Percentiles rank a stretch among this genome's conserved stretches.
Evolutionary conservation across 1,284 basidiomycete species (phyloP).

Genomic region (Apiotrichum sp.): DNA sequence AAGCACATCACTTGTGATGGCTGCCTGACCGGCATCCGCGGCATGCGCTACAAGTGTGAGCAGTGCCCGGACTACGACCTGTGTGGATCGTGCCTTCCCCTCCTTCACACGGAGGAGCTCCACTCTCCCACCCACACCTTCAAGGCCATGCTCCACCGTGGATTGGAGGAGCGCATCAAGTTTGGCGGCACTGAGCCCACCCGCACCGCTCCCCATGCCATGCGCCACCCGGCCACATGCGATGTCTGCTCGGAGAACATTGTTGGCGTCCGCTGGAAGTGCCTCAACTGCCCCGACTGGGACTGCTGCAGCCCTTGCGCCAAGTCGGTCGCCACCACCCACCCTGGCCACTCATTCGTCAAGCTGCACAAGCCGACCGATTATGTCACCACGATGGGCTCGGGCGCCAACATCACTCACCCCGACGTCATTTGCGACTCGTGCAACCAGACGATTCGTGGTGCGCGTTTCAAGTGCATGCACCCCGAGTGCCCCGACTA

Average conservation of each 20-base stretch:
- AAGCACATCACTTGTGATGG: conserved; percentile 44
- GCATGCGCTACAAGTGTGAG: conserved; percentile 44
- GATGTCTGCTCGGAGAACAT: conserved; percentile 39
- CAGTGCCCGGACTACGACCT: conserved; percentile 43
- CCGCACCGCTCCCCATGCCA: conserved; percentile 12
- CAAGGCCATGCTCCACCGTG: conserved; percentile 42
- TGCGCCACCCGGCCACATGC: conserved; percentile 38
- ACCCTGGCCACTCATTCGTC: conserved; percentile 71
- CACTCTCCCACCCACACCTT: conserved; percentile 38
- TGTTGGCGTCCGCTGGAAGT: conserved; percentile 44
- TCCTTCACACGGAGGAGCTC: conserved; percentile 35
- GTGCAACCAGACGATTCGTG: conserved; percentile 35
- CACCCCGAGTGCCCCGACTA: conserved; percentile 73
- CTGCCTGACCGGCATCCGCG: conserved; percentile 38
- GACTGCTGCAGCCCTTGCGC: conserved; percentile 65
- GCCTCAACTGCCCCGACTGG: conserved; percentile 47
- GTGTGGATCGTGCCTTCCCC: conserved; percentile 39
- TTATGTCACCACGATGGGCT: conserved; percentile 24
- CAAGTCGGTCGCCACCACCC: conserved; percentile 58
- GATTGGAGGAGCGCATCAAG: conserved; percentile 39
- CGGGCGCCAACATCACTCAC: conserved; percentile 40
- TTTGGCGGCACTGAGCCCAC: conserved; percentile 17
- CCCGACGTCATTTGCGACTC: conserved; percentile 41
- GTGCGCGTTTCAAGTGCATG: conserved; percentile 57
- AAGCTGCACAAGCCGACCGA: conserved; percentile 57